phyloP scores from a whole-genome alignment of 345 rosid species.

The Cardiospermum halicacabum region DNA sequence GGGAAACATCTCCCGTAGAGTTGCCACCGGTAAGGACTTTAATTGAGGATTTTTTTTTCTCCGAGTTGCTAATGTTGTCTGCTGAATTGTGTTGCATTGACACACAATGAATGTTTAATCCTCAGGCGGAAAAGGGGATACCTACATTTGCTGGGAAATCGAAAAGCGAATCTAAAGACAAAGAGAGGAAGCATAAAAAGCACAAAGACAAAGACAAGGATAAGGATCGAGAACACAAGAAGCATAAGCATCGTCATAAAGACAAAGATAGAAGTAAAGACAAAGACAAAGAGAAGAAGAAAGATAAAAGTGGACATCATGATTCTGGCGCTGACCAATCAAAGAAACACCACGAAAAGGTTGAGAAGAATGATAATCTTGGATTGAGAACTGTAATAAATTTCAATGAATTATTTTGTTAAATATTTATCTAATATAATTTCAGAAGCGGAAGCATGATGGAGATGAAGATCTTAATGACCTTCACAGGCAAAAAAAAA shows the following conservation, averaged over 20 bases:
- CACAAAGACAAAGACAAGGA: conserved; percentile 82
- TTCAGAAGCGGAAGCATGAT: conserved; percentile 95
- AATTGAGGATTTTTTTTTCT: not conserved
- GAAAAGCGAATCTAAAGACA: conserved; percentile 69
- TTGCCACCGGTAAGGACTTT: conserved; percentile 54
- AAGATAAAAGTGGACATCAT: conserved; percentile 72
- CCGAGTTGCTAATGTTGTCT: conserved; percentile 4
- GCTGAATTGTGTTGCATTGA: not conserved
- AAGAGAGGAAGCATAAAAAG: conserved; percentile 89
- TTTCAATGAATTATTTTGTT: conserved; percentile 7
- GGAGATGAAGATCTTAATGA: conserved; percentile 91
- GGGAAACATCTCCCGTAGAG: conserved; percentile 58
- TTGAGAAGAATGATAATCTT: conserved; percentile 23
- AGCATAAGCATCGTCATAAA: conserved; percentile 79
- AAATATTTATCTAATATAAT: conserved; percentile 13
- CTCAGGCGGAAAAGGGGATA: conserved; percentile 69
- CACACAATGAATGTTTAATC: not conserved
- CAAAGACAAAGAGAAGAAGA: conserved; percentile 76
- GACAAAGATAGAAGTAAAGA: conserved; percentile 77
- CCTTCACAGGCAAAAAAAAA: conserved; percentile 80
- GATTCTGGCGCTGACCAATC: conserved; percentile 75
- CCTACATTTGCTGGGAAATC: conserved; percentile 72
- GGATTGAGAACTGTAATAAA: not conserved
- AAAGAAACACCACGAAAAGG: conserved; percentile 91
- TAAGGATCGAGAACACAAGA: conserved; percentile 88